A percentile compares a stretch with the other conserved stretches of the same genome.
phyloP scores from a whole-genome alignment of 176 grass and related monocot genomes.

The Bolboschoenus planiculmis region DNA sequence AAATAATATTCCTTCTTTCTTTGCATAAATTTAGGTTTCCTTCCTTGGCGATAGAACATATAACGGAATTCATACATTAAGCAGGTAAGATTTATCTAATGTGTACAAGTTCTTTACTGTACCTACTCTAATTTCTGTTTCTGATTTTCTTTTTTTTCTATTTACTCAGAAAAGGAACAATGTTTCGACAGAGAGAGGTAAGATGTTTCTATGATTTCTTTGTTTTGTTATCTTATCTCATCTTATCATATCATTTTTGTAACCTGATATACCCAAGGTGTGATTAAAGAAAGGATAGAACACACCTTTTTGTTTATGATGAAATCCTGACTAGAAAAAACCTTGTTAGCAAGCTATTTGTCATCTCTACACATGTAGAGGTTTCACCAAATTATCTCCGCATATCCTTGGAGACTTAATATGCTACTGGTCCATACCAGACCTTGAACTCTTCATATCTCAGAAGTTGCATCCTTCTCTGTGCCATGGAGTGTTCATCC shows the following conservation, averaged over 20 bases:
- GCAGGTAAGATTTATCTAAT: constrained; percentile 38
- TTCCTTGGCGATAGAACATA: constrained; percentile 41
- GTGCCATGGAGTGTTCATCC: neutral
- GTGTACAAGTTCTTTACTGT: constrained; percentile 14
- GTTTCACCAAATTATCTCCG: neutral
- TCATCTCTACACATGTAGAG: neutral
- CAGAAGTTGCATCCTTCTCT: neutral
- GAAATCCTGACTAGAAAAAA: neutral
- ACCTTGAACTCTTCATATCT: neutral
- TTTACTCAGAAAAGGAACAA: constrained; percentile 59
- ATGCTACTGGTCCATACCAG: neutral
- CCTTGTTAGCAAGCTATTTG: neutral
- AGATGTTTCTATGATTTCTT: neutral
- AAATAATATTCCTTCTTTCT: neutral
- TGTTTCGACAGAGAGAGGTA: constrained; percentile 66
- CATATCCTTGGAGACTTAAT: neutral
- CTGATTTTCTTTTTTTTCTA: constrained; percentile 21
- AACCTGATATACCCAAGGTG: neutral
- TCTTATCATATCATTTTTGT: constrained; percentile 35
- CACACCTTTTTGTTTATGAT: neutral
- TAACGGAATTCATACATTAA: constrained; percentile 36
- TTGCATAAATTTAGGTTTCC: constrained; percentile 41
- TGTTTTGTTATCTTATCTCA: neutral
- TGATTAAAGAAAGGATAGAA: neutral
- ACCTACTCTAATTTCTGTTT: constrained; percentile 1